Evolutionary conservation across 108 stramenopile genomes (phyloP).

Genomic region (Skeletonema menzelii): DNA sequence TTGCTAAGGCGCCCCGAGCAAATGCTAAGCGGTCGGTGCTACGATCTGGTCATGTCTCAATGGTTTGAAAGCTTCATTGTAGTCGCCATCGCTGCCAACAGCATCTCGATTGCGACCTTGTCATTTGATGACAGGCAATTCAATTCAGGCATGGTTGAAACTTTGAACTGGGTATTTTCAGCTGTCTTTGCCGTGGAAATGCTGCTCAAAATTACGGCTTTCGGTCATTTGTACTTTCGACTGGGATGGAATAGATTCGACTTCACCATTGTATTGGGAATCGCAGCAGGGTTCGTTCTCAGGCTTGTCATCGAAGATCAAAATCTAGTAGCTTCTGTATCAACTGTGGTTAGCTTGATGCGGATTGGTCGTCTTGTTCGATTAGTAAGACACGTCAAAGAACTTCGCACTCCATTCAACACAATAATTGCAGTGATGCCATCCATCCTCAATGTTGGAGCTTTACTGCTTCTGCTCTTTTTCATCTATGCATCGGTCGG

Average conservation of each 20-base stretch:
- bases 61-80: conserved; percentile 55
- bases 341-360: conserved; percentile 44
- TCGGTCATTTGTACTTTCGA: conserved; percentile 46
- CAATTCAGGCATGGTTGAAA: conserved; percentile 24
- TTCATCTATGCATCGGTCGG: conserved; percentile 71
- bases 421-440: conserved; percentile 63
- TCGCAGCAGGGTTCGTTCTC: conserved; percentile 47
- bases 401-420: conserved; percentile 53
- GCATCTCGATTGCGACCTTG: conserved; percentile 42
- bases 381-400: conserved; percentile 50
- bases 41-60: conserved; percentile 39
- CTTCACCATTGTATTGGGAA: conserved; percentile 54
- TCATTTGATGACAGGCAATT: conserved; percentile 40
- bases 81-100: conserved; percentile 53
- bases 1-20: conserved; percentile 17
- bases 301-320: conserved; percentile 3
- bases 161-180: conserved; percentile 48
- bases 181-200: conserved; percentile 59
- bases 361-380: conserved; percentile 68
- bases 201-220: conserved; percentile 47
- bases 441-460: conserved; percentile 62
- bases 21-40: conserved; percentile 39
- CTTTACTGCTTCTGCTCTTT: conserved; percentile 59
- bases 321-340: conserved; percentile 26
- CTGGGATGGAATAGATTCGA: conserved; percentile 71